Evolutionary conservation across 2,329 filamentous ascomycete species (phyloP).

Genomic region (Chaetomiaceae sp.): DNA sequence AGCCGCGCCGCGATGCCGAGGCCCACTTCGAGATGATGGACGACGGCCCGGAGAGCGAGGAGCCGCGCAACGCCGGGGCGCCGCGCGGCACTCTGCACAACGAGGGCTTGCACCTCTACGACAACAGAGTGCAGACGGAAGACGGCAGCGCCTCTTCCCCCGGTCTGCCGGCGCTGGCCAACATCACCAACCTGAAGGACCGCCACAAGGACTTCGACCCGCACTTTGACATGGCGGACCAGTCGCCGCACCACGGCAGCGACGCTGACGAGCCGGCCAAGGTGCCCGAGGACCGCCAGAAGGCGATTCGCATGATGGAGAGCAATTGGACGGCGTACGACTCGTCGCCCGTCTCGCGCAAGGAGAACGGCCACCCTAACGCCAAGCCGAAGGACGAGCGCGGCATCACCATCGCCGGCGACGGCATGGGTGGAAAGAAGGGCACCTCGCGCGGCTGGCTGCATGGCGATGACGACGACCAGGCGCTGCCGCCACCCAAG

Average conservation of each 20-base stretch:
- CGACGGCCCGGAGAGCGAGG: slow-evolving; percentile 53
- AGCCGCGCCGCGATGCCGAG: slow-evolving; percentile 73
- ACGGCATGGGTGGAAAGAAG: slow-evolving; percentile 62
- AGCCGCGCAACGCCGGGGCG: slow-evolving; percentile 41
- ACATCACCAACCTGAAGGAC: slow-evolving; percentile 68
- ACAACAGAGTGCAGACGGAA: slow-evolving; percentile 67
- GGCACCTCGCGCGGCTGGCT: slow-evolving; percentile 54
- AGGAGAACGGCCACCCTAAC: slow-evolving; percentile 45
- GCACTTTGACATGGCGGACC: slow-evolving; percentile 73
- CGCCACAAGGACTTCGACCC: slow-evolving; percentile 71
- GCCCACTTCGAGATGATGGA: slow-evolving; percentile 82
- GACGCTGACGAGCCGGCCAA: slow-evolving; percentile 36
- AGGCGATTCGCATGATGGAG: slow-evolving; percentile 70
- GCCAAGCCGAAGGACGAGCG: slow-evolving; percentile 29
- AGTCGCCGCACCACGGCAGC: slow-evolving; percentile 46
- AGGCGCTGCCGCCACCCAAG: slow-evolving; percentile 32
- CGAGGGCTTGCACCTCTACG: slow-evolving; percentile 66
- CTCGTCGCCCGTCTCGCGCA: slow-evolving; percentile 47
- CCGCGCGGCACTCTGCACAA: slow-evolving; percentile 56
- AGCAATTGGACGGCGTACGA: slow-evolving; percentile 56
- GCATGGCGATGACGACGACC: slow-evolving; percentile 47
- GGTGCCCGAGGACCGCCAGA: slow-evolving; percentile 56
- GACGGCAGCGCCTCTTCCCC: slow-evolving; percentile 41
- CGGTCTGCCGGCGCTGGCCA: slow-evolving; percentile 48
- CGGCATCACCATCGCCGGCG: slow-evolving; percentile 49